Base-by-base conservation (phyloP, 176 grass and related monocot genomes). In the Lolium rigidum region DNA sequence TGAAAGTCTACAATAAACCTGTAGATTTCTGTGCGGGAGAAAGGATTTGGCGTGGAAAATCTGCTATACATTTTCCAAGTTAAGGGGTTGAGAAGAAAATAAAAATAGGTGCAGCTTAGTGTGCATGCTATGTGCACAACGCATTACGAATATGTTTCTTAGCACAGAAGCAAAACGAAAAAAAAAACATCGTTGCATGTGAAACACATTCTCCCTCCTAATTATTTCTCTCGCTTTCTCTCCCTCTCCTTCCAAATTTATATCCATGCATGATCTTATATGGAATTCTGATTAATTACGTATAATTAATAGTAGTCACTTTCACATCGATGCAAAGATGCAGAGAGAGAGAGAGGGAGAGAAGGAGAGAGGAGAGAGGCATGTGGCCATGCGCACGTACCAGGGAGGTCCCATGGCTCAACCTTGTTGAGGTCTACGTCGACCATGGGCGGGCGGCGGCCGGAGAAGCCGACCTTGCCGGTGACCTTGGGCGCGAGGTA, bases 391-490 rank as follows among this genome's bases (percentile, higher is more conserved):
- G 18, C 7, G 74, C 4, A 35, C 63, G 28, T 47, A 98, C 96
- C 93, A 3, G 96, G 96, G 69, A 95, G 94, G 24, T 95, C 96
- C 94, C 94, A 98, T 26, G 96, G 96, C 81, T 98, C 96, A 3
- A 95, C 94, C 88, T 91, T 95, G 94, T 98, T 98, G 82, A 98
- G 89, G 54, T 98, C 93, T 70, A 98, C 90, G 70, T 90, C 88
- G 47, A 95, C 86, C 90, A 98, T 86, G 76, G 86, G 88, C 2
- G 89, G 91, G 7, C 69, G 79, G 76, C 82, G 50, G 77, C 74
- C 74, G 63, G 87, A 82, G 73, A 85, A 85, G 47, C 73, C 80
- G 58, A 76, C 72, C 74, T 86, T 89, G 77, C 43, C 76, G 56
- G 70, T 62, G 76, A 94, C 38, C 87, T 95, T 95, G 41, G 90